A percentile compares a stretch with the other conserved stretches of the same genome.
These are phyloP conservation scores for Aspergillus awamori DNA, from an alignment of 2,329 filamentous ascomycete genomes.

Conservation along the genomic window DNA sequence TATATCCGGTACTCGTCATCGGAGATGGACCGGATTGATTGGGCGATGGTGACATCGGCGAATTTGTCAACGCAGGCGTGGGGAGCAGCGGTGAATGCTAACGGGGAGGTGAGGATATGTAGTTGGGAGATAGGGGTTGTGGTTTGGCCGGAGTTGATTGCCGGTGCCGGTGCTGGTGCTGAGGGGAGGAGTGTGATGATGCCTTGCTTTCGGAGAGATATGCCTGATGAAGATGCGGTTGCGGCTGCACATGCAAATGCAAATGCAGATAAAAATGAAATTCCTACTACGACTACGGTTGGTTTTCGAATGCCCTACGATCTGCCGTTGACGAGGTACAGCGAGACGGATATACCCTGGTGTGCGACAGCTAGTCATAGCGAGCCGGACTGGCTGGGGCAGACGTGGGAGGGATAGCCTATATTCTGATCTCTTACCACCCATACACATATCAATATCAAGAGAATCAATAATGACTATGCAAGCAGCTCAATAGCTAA, in stretches of 20 bases:
- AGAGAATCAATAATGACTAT: neutral
- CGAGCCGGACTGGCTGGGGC: conserved; percentile 61
- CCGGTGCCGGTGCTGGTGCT: neutral
- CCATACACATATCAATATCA: rapidly evolving
- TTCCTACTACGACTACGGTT: conserved; percentile 38
- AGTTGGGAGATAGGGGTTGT: conserved; percentile 85
- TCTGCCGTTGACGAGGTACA: conserved; percentile 71
- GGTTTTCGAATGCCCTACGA: conserved; percentile 83
- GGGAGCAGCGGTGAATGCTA: conserved; percentile 65
- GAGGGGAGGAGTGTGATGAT: conserved; percentile 59
- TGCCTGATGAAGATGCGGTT: conserved; percentile 39
- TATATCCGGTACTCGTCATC: conserved; percentile 66
- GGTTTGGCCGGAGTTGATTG: conserved; percentile 70
- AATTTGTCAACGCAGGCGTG: conserved; percentile 89
- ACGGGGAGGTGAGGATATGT: conserved; percentile 68
- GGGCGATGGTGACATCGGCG: conserved; percentile 88
- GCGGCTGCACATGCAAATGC: conserved; percentile 6
- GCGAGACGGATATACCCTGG: conserved; percentile 70
- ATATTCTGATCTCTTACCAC: neutral
- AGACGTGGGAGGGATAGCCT: conserved; percentile 38
- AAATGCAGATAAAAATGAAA: conserved; percentile 1
- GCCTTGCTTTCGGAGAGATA: conserved; percentile 67
- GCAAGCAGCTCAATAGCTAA: too few species aligned
- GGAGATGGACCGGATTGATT: conserved; percentile 63
- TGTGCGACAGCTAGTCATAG: conserved; percentile 64